Evolutionary conservation across 2,329 filamentous ascomycete genomes (phyloP).

Genomic region (Magnaporthiopsis incrustans): DNA sequence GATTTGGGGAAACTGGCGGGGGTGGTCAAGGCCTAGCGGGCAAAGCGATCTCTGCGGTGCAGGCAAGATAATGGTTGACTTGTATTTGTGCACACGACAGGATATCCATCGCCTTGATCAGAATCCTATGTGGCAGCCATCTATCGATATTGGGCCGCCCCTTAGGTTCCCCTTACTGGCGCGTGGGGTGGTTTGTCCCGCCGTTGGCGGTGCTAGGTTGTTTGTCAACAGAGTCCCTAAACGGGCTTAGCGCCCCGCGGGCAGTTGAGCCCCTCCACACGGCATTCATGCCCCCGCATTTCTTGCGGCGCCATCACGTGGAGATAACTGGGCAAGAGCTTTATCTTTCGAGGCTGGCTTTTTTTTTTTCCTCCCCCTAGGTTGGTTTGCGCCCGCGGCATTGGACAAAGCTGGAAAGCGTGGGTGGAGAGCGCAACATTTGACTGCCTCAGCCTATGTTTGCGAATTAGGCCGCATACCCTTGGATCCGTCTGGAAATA

Average conservation of each 20-base stretch:
- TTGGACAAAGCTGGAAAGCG: not conserved
- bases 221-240: constrained; percentile 8
- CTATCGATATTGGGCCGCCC: not conserved
- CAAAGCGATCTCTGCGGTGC: not conserved
- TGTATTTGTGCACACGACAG: not conserved
- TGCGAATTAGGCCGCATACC: not conserved
- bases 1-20: not conserved
- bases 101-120: not conserved
- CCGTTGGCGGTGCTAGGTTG: not conserved
- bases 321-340: not conserved
- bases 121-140: not conserved
- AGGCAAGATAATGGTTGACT: not conserved
- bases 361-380: not conserved
- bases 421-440: not conserved
- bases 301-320: not conserved
- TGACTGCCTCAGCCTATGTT: not conserved
- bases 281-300: not conserved
- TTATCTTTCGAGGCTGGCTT: constrained; percentile 1
- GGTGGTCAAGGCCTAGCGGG: not conserved
- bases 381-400: not conserved
- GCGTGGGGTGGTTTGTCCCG: not conserved
- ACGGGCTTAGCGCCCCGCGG: constrained; percentile 1
- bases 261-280: not conserved
- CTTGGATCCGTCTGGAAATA: not conserved
- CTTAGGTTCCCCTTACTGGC: not conserved